phyloP scores from a whole-genome alignment of 176 grass and related monocot genomes.

The Themeda triandra region DNA sequence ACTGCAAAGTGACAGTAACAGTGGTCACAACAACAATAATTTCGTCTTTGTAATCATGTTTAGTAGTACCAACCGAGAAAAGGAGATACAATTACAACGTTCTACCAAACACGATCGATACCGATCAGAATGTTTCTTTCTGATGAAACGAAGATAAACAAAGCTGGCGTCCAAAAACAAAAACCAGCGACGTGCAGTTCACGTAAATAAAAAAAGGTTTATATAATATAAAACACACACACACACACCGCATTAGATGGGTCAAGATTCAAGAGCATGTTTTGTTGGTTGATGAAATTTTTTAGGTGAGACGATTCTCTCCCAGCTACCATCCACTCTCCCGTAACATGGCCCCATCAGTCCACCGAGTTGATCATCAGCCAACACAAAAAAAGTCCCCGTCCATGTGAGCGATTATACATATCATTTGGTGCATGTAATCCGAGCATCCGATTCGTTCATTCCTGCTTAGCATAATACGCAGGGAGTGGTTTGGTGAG shows the following conservation, averaged over 20 bases:
- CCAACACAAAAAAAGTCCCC: not conserved
- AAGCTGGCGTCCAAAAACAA: not conserved
- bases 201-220: not conserved
- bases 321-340: not conserved
- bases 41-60: not conserved
- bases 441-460: not conserved
- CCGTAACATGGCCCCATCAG: conserved; percentile 24
- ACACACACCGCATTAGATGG: not conserved
- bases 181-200: not conserved
- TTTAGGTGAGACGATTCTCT: not conserved
- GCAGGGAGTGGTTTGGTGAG: conserved; percentile 23
- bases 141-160: not conserved
- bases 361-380: not conserved
- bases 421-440: not conserved
- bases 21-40: not conserved
- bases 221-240: not conserved
- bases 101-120: conserved; percentile 16
- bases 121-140: not conserved
- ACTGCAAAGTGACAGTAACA: not conserved
- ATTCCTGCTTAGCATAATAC: not conserved
- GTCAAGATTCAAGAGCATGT: conserved; percentile 14
- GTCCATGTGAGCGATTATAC: not conserved
- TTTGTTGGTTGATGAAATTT: not conserved
- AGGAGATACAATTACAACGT: not conserved
- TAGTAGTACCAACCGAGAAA: not conserved